Percentiles rank a stretch among this genome's conserved stretches.
phyloP scores from a whole-genome alignment of 108 stramenopile genomes.

The Phaeodactylum tricornutum region DNA sequence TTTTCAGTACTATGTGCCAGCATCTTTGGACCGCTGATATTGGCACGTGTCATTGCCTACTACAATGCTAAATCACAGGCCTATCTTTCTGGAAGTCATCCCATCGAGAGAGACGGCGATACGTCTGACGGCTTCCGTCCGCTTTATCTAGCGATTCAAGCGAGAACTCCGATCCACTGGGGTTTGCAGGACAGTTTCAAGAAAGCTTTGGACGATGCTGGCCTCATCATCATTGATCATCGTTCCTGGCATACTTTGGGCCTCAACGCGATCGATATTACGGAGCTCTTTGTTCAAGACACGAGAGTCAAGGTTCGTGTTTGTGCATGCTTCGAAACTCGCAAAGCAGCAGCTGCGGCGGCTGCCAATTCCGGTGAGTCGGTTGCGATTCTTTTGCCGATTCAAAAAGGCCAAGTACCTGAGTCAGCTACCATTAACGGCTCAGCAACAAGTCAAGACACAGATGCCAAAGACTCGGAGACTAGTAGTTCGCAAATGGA shows the following conservation, averaged over 20 bases:
- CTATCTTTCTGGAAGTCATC: slow-evolving; percentile 16
- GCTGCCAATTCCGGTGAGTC: no score
- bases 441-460: no score
- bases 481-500: no score
- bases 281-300: slow-evolving; percentile 18
- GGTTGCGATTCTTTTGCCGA: no score
- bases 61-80: slow-evolving; percentile 22
- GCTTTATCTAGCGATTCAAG: slow-evolving; percentile 26
- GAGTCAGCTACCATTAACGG: no score
- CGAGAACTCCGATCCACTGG: slow-evolving; percentile 15
- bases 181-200: slow-evolving; percentile 27
- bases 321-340: no score
- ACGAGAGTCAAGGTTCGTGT: no score
- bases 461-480: no score
- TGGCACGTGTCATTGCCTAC: slow-evolving; percentile 22
- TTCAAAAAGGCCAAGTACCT: no score
- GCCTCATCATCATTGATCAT: slow-evolving; percentile 31
- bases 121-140: slow-evolving; percentile 17
- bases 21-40: slow-evolving; percentile 23
- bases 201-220: slow-evolving; percentile 15
- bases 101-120: slow-evolving; percentile 11
- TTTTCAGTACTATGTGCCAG: slow-evolving; percentile 27
- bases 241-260: slow-evolving; percentile 14
- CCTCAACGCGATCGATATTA: slow-evolving; percentile 9
- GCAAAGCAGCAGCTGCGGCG: no score